Conservation (phyloP, 768 basidiomycete genomes). For the Tylopilus vinaceipallidus region DNA sequence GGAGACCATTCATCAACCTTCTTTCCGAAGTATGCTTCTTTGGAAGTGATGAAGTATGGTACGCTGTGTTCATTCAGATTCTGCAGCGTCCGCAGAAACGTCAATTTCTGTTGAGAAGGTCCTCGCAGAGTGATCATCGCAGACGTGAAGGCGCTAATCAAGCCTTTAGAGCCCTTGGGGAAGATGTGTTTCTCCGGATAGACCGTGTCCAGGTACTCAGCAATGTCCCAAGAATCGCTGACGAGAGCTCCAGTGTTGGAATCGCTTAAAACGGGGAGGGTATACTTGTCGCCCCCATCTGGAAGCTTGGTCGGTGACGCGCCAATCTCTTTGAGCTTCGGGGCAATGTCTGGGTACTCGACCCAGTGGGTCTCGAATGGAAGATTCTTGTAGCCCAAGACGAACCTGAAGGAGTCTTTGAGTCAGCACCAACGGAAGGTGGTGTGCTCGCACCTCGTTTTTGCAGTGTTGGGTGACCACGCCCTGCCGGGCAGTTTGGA, state of each 20-base stretch:
- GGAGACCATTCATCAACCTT: slow-evolving; percentile 41
- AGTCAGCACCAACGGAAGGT: not conserved
- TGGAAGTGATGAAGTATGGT: slow-evolving; percentile 37
- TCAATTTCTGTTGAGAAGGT: slow-evolving; percentile 4
- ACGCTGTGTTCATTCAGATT: slow-evolving; percentile 35
- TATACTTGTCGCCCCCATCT: slow-evolving; percentile 26
- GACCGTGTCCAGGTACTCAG: slow-evolving; percentile 35
- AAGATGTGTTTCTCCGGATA: slow-evolving; percentile 34
- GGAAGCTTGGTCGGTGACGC: slow-evolving; percentile 15
- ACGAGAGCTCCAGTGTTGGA: slow-evolving; percentile 27
- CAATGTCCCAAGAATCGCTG: slow-evolving; percentile 33
- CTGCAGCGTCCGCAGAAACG: slow-evolving; percentile 20
- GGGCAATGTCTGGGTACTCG: slow-evolving; percentile 32
- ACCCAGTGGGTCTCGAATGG: slow-evolving; percentile 34
- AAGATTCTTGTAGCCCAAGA: slow-evolving; percentile 32
- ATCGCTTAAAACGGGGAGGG: slow-evolving; percentile 36
- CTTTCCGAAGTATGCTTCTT: slow-evolving; percentile 31
- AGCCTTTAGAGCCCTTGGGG: slow-evolving; percentile 17
- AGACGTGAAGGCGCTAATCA: slow-evolving; percentile 22
- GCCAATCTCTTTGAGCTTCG: slow-evolving; percentile 26
- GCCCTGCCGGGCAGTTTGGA: slow-evolving; percentile 27
- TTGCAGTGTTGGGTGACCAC: slow-evolving; percentile 39
- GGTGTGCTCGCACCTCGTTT: slow-evolving; percentile 30
- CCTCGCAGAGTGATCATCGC: not conserved
- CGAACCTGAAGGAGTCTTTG: slow-evolving; percentile 21